phyloP scores from a whole-genome alignment of 2,329 filamentous ascomycete species.

The Phialophora verrucosa region DNA sequence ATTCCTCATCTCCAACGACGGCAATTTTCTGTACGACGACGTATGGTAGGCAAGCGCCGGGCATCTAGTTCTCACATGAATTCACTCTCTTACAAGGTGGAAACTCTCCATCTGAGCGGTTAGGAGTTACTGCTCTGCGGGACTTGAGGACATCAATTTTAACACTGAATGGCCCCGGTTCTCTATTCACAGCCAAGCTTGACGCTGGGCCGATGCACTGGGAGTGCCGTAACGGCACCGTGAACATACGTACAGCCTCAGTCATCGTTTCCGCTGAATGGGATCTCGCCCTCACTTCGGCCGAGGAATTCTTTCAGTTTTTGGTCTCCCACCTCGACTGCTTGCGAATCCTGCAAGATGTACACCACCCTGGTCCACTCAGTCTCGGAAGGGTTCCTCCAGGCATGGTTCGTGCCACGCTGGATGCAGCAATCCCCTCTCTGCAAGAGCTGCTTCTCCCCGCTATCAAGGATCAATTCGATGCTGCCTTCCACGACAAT shows the following conservation, averaged over 20 bases:
- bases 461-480: slow-evolving; percentile 58
- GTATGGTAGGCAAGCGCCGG: background rate
- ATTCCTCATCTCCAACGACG: background rate
- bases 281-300: slow-evolving; percentile 28
- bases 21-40: background rate
- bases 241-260: background rate
- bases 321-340: slow-evolving; percentile 19
- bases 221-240: too few relatives aligned
- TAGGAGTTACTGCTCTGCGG: background rate
- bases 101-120: background rate
- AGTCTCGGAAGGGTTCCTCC: slow-evolving; percentile 45
- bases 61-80: background rate
- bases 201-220: too few relatives aligned
- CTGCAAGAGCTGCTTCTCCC: slow-evolving; percentile 53
- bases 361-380: slow-evolving; percentile 32
- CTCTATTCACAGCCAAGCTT: too few relatives aligned
- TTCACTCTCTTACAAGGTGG: background rate
- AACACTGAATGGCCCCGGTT: too few relatives aligned
- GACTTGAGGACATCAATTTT: too few relatives aligned
- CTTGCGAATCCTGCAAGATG: slow-evolving; percentile 27
- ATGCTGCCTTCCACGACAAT: slow-evolving; percentile 61
- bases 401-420: slow-evolving; percentile 51
- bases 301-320: slow-evolving; percentile 24
- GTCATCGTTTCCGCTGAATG: slow-evolving; percentile 23
- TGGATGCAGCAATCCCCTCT: slow-evolving; percentile 62